phyloP scores from a whole-genome alignment of 805 yeast genomes.

The Lipomyces starkeyi region DNA sequence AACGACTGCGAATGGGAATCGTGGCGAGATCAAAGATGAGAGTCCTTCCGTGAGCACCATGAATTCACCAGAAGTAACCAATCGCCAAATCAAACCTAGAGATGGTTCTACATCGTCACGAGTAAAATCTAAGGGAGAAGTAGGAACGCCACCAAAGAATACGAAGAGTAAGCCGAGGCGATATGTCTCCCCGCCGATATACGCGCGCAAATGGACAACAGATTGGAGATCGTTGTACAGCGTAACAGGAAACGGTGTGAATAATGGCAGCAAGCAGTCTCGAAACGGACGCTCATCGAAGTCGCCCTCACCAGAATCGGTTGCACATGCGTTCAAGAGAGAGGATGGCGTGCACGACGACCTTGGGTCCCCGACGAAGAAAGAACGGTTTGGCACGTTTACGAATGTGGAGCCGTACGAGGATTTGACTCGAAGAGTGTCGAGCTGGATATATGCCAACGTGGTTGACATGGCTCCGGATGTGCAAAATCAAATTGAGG shows the following conservation, averaged over 20 bases:
- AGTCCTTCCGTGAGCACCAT: constrained; percentile 6
- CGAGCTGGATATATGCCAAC: constrained; percentile 86
- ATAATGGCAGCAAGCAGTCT: background rate
- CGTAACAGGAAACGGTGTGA: background rate
- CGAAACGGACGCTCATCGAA: background rate
- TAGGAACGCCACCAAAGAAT: constrained; percentile 17
- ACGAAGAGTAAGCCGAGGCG: constrained; percentile 59
- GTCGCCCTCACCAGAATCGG: constrained; percentile 5
- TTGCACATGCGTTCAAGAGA: background rate
- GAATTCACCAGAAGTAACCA: background rate
- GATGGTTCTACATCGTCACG: background rate
- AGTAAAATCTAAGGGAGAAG: background rate
- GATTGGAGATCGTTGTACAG: constrained; percentile 35
- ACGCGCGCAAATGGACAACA: constrained; percentile 80
- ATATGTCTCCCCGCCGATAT: constrained; percentile 71
- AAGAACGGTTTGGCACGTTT: constrained; percentile 49
- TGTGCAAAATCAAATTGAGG: constrained; percentile 25
- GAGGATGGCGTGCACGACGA: constrained; percentile 15
- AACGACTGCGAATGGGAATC: background rate
- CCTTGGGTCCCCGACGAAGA: background rate
- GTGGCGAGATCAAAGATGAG: background rate
- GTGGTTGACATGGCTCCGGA: constrained; percentile 50
- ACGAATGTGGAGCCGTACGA: constrained; percentile 76
- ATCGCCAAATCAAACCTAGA: background rate
- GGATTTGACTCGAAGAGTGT: constrained; percentile 74